Percentiles rank a stretch among this genome's conserved stretches.
phyloP scores from a whole-genome alignment of 129 eudicot species.

The Pseudognaphalium luteoalbum region DNA sequence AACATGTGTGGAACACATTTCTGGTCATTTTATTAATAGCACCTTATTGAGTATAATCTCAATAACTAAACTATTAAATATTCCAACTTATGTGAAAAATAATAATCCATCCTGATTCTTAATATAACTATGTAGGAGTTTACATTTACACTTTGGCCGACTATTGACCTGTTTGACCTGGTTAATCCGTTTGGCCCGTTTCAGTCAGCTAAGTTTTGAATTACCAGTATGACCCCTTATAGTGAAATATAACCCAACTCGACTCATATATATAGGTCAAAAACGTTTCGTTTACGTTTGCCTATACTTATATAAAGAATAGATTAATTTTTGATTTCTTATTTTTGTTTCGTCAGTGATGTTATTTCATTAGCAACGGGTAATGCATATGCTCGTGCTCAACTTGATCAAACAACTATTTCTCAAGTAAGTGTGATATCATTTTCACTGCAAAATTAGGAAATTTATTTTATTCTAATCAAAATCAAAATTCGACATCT shows the following conservation, averaged over 20 bases:
- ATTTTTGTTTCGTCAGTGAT: slow-evolving; percentile 41
- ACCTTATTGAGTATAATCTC: too few species aligned
- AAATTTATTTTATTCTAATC: background rate
- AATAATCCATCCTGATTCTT: background rate
- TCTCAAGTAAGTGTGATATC: slow-evolving; percentile 49
- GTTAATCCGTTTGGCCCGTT: background rate
- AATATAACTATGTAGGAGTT: background rate
- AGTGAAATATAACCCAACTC: background rate
- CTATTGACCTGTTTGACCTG: background rate
- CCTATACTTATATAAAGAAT: background rate
- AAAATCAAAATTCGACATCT: background rate
- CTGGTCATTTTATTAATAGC: too few species aligned
- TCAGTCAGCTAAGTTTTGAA: background rate
- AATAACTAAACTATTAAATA: too few species aligned
- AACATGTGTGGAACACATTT: too few species aligned
- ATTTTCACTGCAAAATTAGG: background rate
- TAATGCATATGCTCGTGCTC: slow-evolving; percentile 54
- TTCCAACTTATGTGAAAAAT: too few species aligned
- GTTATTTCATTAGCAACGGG: slow-evolving; percentile 55
- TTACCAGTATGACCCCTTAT: background rate
- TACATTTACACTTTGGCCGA: background rate
- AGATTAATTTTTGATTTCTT: background rate
- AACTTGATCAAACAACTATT: slow-evolving; percentile 54
- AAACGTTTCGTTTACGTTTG: background rate
- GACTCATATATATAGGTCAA: background rate